Base-by-base conservation (phyloP, 1,284 basidiomycete genomes). In the Gymnopus androsaceus region DNA sequence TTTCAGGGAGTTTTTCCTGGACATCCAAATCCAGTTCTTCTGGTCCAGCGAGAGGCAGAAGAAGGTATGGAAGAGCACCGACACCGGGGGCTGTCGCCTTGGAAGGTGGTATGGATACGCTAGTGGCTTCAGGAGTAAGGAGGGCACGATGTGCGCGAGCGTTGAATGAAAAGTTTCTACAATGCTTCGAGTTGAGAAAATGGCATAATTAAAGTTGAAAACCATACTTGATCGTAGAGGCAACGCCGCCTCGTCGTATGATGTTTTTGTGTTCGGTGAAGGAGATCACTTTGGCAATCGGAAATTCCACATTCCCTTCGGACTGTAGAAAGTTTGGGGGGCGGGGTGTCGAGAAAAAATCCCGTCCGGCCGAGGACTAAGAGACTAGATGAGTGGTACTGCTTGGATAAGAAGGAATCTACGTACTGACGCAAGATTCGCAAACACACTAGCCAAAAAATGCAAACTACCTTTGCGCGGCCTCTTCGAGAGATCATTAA, bases 1-100 rank as follows among this genome's bases (percentile, higher is more conserved):
- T 84, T 17, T 85, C 75, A 0, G 91, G 94, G 1, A 99, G 79
- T 47, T 85, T 84, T 65, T 98, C 96, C 76, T 95, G 92, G 55
- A 95, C 93, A 62, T 96, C 94, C 2, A 95, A 78, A 59, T 96
- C 93, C 59, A 92, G 87, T 70, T 98, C 96, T 70, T 98, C 95
- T 1, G 94, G 90, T 4, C 95, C 95, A 59, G 95, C 95, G 2
- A 99, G 80, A 0, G 96, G 96, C 3, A 96, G 81, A 1, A 99
- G 78, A 9, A 99, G 78, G 64, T 86, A 90, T 0, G 92, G 88
- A 4, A 97, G 76, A 5, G 89, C 82, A 69, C 94, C 89, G 48
- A 96, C 85, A 1, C 93, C 93, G 7, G 90, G 86, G 1, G 89
- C 91, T 12, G 70, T 72, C 4, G 67, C 63, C n/a, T 6, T 15